Evolutionary conservation across 192 early-diverging fungal genomes (phyloP).

Genomic region (Podila clonocystis): DNA sequence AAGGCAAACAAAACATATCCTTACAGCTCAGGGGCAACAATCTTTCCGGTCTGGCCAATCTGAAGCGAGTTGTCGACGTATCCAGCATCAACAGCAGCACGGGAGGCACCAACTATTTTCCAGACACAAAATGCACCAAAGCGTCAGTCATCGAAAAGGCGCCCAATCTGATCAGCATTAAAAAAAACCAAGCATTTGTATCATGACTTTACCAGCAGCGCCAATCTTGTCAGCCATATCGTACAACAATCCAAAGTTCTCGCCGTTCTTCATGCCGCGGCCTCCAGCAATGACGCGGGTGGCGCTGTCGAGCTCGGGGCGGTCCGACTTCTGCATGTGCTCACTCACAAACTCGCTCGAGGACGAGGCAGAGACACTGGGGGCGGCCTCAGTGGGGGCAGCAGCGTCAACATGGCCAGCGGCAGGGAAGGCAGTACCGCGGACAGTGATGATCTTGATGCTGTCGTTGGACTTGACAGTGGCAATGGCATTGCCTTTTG

Average conservation of each 20-base stretch:
- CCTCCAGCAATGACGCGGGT: slow-evolving; percentile 94
- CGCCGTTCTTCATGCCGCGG: slow-evolving; percentile 95
- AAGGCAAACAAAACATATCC: slow-evolving; percentile 9
- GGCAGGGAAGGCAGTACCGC: slow-evolving; percentile 90
- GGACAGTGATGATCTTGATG: slow-evolving; percentile 91
- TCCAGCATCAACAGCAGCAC: slow-evolving; percentile 97
- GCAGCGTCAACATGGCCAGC: slow-evolving; percentile 54
- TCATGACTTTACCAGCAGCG: slow-evolving; percentile 76
- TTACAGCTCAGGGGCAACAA: slow-evolving; percentile 87
- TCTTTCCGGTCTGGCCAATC: slow-evolving; percentile 98
- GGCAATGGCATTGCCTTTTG: slow-evolving; percentile 92
- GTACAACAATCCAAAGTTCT: slow-evolving; percentile 92
- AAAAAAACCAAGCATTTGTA: slow-evolving; percentile 7
- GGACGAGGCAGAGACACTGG: slow-evolving; percentile 62
- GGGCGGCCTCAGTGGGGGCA: slow-evolving; percentile 75
- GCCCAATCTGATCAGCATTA: background rate
- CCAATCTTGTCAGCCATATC: slow-evolving; percentile 94
- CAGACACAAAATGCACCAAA: background rate
- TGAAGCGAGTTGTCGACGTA: slow-evolving; percentile 97
- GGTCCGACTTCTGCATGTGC: slow-evolving; percentile 92
- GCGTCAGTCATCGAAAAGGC: background rate
- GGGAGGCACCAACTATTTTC: slow-evolving; percentile 86
- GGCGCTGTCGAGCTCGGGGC: slow-evolving; percentile 90
- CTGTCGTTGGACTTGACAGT: slow-evolving; percentile 91
- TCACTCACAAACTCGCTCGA: slow-evolving; percentile 87